Evolutionary conservation across 495 filamentous ascomycete species (phyloP).

Genomic region (Hypoxylon trugodes): DNA sequence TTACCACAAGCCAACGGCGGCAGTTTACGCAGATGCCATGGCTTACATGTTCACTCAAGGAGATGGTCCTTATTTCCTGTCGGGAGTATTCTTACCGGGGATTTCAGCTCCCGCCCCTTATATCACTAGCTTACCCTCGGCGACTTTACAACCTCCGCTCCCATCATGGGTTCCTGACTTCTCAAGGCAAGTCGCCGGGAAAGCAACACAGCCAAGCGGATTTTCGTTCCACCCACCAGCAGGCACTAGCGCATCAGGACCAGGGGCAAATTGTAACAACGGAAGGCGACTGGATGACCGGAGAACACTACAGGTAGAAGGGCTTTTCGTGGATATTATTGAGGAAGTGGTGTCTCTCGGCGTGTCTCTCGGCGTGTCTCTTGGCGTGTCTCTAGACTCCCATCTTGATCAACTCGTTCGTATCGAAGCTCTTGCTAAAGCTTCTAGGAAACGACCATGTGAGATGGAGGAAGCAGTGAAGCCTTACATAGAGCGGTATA

Average conservation of each 20-base stretch:
- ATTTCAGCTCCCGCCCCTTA: slow-evolving; percentile 10
- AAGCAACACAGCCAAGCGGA: slow-evolving; percentile 6
- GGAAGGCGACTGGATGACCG: slow-evolving; percentile 9
- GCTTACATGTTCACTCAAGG: slow-evolving; percentile 17
- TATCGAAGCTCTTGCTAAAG: slow-evolving; percentile 3
- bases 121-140: not conserved
- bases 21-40: slow-evolving; percentile 17
- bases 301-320: slow-evolving; percentile 15
- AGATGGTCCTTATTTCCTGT: slow-evolving; percentile 21
- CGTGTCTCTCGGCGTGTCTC: not conserved
- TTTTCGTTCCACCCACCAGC: slow-evolving; percentile 11
- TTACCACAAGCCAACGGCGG: slow-evolving; percentile 14
- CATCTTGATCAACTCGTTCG: not conserved
- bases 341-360: slow-evolving; percentile 16
- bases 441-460: not conserved
- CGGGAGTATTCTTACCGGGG: slow-evolving; percentile 9
- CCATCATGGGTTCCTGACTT: slow-evolving; percentile 19
- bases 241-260: slow-evolving; percentile 5
- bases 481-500: not conserved
- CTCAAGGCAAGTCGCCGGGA: not conserved
- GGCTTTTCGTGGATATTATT: slow-evolving; percentile 19
- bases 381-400: not conserved
- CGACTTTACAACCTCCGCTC: slow-evolving; percentile 2
- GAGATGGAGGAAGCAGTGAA: not conserved
- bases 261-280: slow-evolving; percentile 10